These are phyloP conservation scores for Metarhizium rileyi DNA, from an alignment of 2,329 filamentous ascomycete species.

Conservation along the genomic window DNA sequence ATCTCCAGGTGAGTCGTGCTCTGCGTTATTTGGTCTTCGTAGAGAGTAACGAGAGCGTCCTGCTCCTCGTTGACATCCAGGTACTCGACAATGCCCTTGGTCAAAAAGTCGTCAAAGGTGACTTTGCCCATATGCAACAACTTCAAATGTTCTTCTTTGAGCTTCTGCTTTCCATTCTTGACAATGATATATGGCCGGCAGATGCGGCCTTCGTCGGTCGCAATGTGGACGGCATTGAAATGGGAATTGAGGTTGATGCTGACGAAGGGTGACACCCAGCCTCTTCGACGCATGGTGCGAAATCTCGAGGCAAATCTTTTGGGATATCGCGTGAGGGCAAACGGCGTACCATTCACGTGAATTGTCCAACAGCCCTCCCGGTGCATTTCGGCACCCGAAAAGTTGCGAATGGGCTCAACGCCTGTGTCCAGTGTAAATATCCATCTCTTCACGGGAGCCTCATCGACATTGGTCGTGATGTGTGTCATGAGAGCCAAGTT, in stretches of 20 bases:
- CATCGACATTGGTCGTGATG: slow-evolving; percentile 93
- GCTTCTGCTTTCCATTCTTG: slow-evolving; percentile 73
- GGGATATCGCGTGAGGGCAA: slow-evolving; percentile 76
- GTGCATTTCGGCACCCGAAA: slow-evolving; percentile 76
- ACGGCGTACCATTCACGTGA: slow-evolving; percentile 90
- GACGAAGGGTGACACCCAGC: slow-evolving; percentile 90
- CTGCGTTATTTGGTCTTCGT: slow-evolving; percentile 72
- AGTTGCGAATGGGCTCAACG: slow-evolving; percentile 63
- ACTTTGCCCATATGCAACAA: slow-evolving; percentile 74
- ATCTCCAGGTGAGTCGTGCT: slow-evolving; percentile 93
- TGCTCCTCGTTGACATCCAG: slow-evolving; percentile 98
- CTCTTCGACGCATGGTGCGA: slow-evolving; percentile 76
- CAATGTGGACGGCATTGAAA: slow-evolving; percentile 85
- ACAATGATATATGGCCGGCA: slow-evolving; percentile 95
- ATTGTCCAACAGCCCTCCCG: slow-evolving; percentile 76
- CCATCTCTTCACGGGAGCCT: slow-evolving; percentile 77
- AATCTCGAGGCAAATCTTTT: slow-evolving; percentile 81
- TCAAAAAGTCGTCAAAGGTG: slow-evolving; percentile 90
- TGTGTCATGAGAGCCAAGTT: slow-evolving; percentile 98
- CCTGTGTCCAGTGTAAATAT: slow-evolving; percentile 81
- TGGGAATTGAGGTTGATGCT: slow-evolving; percentile 95
- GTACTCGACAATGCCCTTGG: slow-evolving; percentile 85
- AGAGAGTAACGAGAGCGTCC: slow-evolving; percentile 84
- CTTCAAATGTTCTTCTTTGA: slow-evolving; percentile 69
- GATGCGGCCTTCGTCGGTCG: slow-evolving; percentile 93